Evolutionary conservation across 2,329 filamentous ascomycete genomes (phyloP).

Genomic region (Sporothrix sp.): DNA sequence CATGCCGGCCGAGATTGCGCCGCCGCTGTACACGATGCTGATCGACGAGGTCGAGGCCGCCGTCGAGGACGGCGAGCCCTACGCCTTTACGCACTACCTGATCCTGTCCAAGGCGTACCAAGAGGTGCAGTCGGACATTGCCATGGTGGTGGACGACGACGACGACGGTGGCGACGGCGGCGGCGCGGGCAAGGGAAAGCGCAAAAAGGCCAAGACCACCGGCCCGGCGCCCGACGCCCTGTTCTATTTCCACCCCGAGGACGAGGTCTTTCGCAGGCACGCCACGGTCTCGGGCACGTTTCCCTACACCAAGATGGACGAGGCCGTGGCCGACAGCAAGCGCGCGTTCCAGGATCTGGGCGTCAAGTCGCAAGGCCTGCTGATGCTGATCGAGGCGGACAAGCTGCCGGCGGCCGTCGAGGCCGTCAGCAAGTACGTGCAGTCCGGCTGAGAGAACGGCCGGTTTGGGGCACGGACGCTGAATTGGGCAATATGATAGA

Average conservation of each 20-base stretch:
- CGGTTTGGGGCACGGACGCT: conserved; percentile 7
- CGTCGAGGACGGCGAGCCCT: conserved; percentile 82
- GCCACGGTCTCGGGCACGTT: conserved; percentile 61
- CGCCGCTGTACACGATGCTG: conserved; percentile 92
- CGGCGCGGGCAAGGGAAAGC: conserved; percentile 45
- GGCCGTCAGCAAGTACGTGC: conserved; percentile 65
- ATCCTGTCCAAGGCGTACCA: conserved; percentile 86
- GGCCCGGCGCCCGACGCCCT: conserved; percentile 28
- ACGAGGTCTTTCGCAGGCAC: conserved; percentile 76
- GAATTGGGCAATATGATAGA: not conserved
- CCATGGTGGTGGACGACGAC: conserved; percentile 10
- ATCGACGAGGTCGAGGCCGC: conserved; percentile 84
- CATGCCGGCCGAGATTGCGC: conserved; percentile 85
- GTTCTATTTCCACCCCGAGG: conserved; percentile 94
- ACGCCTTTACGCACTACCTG: conserved; percentile 87
- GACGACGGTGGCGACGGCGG: conserved; percentile 47
- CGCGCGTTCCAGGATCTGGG: conserved; percentile 90
- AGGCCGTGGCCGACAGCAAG: conserved; percentile 80
- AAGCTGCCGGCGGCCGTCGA: conserved; percentile 70
- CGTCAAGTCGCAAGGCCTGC: conserved; percentile 70
- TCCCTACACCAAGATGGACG: conserved; percentile 71
- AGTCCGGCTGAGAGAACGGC: conserved; percentile 30
- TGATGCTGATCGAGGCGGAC: conserved; percentile 74
- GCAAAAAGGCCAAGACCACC: conserved; percentile 39
- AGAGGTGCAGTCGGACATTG: conserved; percentile 70